Conservation (phyloP, 495 filamentous ascomycete species). For the Lophiostoma macrostomum region DNA sequence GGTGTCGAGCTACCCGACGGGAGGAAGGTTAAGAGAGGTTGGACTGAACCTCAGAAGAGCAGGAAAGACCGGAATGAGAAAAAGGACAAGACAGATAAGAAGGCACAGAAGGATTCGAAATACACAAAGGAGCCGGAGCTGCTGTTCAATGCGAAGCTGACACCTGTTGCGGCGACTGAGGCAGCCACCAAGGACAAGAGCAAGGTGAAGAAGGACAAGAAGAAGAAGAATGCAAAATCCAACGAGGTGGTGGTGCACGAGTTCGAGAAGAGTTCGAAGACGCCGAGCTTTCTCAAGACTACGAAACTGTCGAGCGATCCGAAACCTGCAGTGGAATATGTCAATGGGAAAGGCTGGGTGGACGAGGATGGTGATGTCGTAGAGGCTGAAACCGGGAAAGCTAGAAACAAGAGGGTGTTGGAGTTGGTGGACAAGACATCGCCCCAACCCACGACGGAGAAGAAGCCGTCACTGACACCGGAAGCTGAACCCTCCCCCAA, state of each 20-base stretch:
- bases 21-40: slow-evolving; percentile 83
- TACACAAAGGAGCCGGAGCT: slow-evolving; percentile 75
- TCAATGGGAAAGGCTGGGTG: slow-evolving; percentile 85
- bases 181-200: slow-evolving; percentile 36
- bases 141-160: slow-evolving; percentile 78
- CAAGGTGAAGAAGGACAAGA: slow-evolving; percentile 51
- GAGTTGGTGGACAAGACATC: slow-evolving; percentile 16
- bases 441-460: slow-evolving; percentile 4
- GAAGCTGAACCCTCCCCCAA: slow-evolving; percentile 4
- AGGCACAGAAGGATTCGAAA: slow-evolving; percentile 69
- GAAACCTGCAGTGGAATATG: slow-evolving; percentile 51
- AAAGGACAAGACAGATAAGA: slow-evolving; percentile 32
- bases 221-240: slow-evolving; percentile 42
- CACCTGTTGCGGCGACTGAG: slow-evolving; percentile 50
- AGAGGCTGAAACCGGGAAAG: slow-evolving; percentile 48
- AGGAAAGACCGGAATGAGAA: slow-evolving; percentile 47
- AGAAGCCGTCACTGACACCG: slow-evolving; percentile 4
- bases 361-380: slow-evolving; percentile 74
- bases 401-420: slow-evolving; percentile 25
- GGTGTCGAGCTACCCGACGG: slow-evolving; percentile 70
- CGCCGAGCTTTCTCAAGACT: slow-evolving; percentile 68
- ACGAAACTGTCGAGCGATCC: slow-evolving; percentile 41
- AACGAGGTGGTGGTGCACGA: slow-evolving; percentile 68
- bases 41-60: slow-evolving; percentile 65
- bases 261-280: slow-evolving; percentile 73